Conservation (phyloP, 2,329 filamentous ascomycete genomes). For the Xylaria sp. region DNA sequence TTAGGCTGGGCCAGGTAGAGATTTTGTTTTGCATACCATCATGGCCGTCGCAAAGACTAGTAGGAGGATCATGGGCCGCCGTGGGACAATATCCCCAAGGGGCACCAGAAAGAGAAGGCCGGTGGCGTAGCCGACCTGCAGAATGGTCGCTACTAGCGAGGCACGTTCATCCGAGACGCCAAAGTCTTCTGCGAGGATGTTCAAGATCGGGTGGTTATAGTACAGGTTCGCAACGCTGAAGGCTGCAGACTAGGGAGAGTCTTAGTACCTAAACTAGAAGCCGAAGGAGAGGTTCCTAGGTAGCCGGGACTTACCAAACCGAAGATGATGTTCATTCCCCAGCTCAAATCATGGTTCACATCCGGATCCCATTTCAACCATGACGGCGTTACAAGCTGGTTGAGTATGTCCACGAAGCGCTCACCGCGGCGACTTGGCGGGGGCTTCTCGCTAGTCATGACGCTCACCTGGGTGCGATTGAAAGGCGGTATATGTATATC, state of each 20-base stretch:
- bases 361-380: slow-evolving; percentile 33
- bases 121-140: slow-evolving; percentile 77
- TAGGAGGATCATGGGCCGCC: slow-evolving; percentile 69
- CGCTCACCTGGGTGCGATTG: not conserved
- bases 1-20: too few relatives aligned
- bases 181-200: slow-evolving; percentile 73
- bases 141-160: slow-evolving; percentile 69
- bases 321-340: slow-evolving; percentile 33
- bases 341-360: slow-evolving; percentile 32
- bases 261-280: too few relatives aligned
- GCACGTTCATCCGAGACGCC: slow-evolving; percentile 69
- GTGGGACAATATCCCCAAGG: slow-evolving; percentile 68
- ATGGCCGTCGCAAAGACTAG: slow-evolving; percentile 70
- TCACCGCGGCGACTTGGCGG: not conserved
- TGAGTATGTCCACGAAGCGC: not conserved
- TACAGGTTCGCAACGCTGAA: slow-evolving; percentile 82
- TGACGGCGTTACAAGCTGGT: slow-evolving; percentile 22
- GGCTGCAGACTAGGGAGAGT: slow-evolving; percentile 54
- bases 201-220: slow-evolving; percentile 79
- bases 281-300: not conserved
- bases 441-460: slow-evolving; percentile 11
- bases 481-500: not conserved
- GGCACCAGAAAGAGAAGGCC: slow-evolving; percentile 77
- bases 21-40: slow-evolving; percentile 56
- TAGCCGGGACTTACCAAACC: slow-evolving; percentile 38